Conservation (phyloP, 176 grass and related monocot genomes). For the Oryza brachyantha region DNA sequence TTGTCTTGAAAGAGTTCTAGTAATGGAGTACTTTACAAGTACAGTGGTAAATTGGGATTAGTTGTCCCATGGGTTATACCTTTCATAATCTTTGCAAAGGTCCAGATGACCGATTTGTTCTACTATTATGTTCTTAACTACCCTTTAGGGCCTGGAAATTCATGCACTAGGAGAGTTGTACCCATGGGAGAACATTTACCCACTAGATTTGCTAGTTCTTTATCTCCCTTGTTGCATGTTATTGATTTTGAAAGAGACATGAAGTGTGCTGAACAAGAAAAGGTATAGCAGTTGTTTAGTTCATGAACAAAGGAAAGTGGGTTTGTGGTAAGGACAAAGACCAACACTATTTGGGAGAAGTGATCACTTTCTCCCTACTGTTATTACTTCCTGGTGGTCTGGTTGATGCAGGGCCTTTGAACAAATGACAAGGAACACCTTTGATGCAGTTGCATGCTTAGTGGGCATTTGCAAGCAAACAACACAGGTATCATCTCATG, state of each 20-base stretch:
- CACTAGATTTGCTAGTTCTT: slow-evolving; percentile 12
- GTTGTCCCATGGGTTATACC: slow-evolving; percentile 13
- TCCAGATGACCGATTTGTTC: slow-evolving; percentile 17
- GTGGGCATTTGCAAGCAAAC: slow-evolving; percentile 18
- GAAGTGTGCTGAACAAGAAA: slow-evolving; percentile 44
- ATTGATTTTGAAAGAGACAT: slow-evolving; percentile 31
- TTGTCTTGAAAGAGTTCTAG: background rate
- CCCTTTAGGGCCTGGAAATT: slow-evolving; percentile 1
- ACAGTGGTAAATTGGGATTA: background rate
- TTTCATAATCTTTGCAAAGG: slow-evolving; percentile 20
- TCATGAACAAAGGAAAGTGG: slow-evolving; percentile 22
- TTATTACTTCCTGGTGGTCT: slow-evolving; percentile 48
- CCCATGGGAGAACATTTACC: slow-evolving; percentile 14
- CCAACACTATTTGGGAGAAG: slow-evolving; percentile 19
- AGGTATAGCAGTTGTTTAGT: slow-evolving; percentile 24
- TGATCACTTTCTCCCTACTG: slow-evolving; percentile 44
- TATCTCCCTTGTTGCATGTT: slow-evolving; percentile 17
- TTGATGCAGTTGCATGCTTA: slow-evolving; percentile 34
- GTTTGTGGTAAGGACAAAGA: slow-evolving; percentile 29
- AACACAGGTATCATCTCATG: slow-evolving; percentile 3
- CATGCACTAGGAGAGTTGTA: slow-evolving; percentile 8
- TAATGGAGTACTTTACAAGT: slow-evolving; percentile 13
- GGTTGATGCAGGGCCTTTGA: slow-evolving; percentile 32
- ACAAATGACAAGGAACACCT: slow-evolving; percentile 16
- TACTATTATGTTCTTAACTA: slow-evolving; percentile 16